Base-by-base conservation (phyloP, 169 alveolate genomes). In the Plasmodium relictum region DNA sequence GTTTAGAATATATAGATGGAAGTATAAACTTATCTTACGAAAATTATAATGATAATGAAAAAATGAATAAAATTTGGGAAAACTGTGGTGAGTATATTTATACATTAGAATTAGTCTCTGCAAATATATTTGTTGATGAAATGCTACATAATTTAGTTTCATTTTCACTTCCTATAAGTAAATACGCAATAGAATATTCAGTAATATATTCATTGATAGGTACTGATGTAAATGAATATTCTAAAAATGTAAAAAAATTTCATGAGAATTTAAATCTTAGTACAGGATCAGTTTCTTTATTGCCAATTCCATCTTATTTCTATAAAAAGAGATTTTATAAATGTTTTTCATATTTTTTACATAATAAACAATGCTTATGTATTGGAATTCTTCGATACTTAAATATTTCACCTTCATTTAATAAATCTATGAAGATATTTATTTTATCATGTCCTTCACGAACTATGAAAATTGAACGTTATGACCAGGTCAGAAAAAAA, bases 1-100 rank as follows among this genome's bases (percentile, higher is more conserved):
- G 96, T 72, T 83, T 94, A 59, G 96, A 94, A 73, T 94, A 92
- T 73, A 73, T 94, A 58, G 96, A 94, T 74, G 95, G 95, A 52
- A 91, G 95, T 54, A 73, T 94, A 80, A 89, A 90, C 42, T 85
- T 93, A 9, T 89, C 94, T 0, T 89, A 92, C 74, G 95, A 92
- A 48, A 93, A 92, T 39, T 78, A 92, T 56, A 89, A 92, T 45
- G 89, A 88, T 65, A 80, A 91, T 71, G 92, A 92, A 20, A 94
- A 92, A 39, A 91, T 90, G 94, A 92, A 94, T 62, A 91, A 92
- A 42, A 83, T 89, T 0, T 94, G 96, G 96, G 95, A 91, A 74
- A 94, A 92, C 69, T 94, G 91, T 86, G 95, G 95, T 7, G 96
- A 94, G 70, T 94, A 92, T 70, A 94, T 94, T 78, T 74, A 93